These are phyloP conservation scores for Penicillium paxilli DNA, from an alignment of 495 filamentous ascomycete species.

Conservation along the genomic window DNA sequence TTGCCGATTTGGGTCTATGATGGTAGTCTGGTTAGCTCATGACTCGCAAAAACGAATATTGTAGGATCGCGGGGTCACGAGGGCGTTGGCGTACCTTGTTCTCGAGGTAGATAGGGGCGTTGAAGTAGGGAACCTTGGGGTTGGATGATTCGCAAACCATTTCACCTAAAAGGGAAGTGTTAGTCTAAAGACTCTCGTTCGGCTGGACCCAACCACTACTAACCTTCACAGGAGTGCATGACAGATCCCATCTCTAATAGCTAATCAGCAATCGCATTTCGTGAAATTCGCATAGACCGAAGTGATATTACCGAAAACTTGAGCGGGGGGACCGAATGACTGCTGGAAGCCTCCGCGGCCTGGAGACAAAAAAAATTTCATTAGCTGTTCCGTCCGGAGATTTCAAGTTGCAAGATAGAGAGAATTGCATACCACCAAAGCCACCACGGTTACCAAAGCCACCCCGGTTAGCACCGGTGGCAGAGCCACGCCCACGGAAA, in stretches of 20 bases:
- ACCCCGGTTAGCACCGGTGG: constrained; percentile 51
- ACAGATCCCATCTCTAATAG: constrained; percentile 83
- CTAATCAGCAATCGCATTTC: constrained; percentile 24
- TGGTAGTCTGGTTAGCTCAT: constrained; percentile 19
- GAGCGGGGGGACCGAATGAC: constrained; percentile 65
- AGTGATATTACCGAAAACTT: constrained; percentile 57
- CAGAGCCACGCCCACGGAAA: constrained; percentile 51
- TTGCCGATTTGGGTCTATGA: constrained; percentile 57
- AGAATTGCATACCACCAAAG: constrained; percentile 36
- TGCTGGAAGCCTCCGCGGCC: constrained; percentile 64
- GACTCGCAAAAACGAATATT: neutral
- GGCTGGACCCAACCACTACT: too few relatives aligned
- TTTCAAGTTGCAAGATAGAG: constrained; percentile 1
- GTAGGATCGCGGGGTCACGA: neutral
- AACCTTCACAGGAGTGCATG: constrained; percentile 90
- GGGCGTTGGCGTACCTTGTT: constrained; percentile 71
- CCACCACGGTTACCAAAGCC: constrained; percentile 48
- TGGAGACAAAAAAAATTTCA: constrained; percentile 45
- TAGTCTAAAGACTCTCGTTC: too few relatives aligned
- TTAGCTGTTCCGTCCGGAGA: constrained; percentile 24
- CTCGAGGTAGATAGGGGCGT: constrained; percentile 96
- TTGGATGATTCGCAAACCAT: constrained; percentile 93
- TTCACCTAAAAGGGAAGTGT: too few relatives aligned
- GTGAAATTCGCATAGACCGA: neutral
- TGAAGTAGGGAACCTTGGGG: constrained; percentile 97